Conservation (phyloP, 305 asterid genomes). For the Stenogyne calaminthoides region DNA sequence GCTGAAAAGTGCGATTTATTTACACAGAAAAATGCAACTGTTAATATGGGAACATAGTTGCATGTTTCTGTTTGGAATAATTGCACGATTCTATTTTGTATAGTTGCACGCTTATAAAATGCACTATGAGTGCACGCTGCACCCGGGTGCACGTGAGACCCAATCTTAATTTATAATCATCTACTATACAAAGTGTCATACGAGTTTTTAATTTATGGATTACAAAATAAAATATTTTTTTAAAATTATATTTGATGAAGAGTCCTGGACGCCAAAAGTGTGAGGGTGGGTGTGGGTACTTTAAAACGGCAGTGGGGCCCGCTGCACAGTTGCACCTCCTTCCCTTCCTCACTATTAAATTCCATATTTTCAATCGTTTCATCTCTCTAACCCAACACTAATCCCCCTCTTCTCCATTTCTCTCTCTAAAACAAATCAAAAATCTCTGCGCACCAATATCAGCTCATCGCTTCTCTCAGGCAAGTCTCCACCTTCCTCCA, state of each 20-base stretch:
- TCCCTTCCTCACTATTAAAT: constrained; percentile 39
- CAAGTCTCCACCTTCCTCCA: constrained; percentile 1
- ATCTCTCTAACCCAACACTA: constrained; percentile 27
- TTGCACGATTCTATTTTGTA: too few relatives aligned
- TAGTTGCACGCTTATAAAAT: too few relatives aligned
- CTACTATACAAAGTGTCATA: too few relatives aligned
- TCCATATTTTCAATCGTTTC: constrained; percentile 40
- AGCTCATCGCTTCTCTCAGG: constrained; percentile 33
- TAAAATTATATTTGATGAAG: background rate
- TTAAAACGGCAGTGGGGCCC: constrained; percentile 27
- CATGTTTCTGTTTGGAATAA: too few relatives aligned
- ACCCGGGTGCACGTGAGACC: too few relatives aligned
- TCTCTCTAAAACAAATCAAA: constrained; percentile 15
- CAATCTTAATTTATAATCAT: too few relatives aligned
- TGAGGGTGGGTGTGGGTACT: background rate
- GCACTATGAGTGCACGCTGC: too few relatives aligned
- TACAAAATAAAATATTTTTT: too few relatives aligned
- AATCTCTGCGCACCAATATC: constrained; percentile 24
- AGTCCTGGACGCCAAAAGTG: background rate
- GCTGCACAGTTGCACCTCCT: background rate
- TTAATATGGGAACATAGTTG: too few relatives aligned
- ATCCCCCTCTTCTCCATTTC: constrained; percentile 25
- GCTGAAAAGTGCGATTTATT: too few relatives aligned
- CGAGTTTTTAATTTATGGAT: too few relatives aligned
- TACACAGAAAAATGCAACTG: too few relatives aligned